Evolutionary conservation across 208 protist species (phyloP).

Genomic region (Acanthamoeba culbertsoni): DNA sequence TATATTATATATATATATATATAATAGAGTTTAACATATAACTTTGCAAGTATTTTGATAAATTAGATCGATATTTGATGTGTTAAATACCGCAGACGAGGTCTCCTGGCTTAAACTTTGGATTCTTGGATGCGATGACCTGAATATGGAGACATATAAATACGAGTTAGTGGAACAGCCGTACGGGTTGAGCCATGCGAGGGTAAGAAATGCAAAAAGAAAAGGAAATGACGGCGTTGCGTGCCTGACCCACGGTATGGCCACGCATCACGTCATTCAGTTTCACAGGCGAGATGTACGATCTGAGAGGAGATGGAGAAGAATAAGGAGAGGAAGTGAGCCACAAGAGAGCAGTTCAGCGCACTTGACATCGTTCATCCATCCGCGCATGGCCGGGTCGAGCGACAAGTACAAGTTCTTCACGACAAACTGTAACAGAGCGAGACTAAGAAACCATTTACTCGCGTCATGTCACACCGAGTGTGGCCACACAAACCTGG

Average conservation of each 20-base stretch:
- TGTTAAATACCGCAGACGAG: not conserved
- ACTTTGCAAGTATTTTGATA: not conserved
- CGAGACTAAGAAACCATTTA: too few species aligned
- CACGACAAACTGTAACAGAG: not conserved
- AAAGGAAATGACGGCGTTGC: too few species aligned
- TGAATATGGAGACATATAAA: not conserved
- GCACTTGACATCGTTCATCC: constrained; percentile 51
- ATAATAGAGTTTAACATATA: too few species aligned
- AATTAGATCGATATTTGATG: not conserved
- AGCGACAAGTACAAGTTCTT: constrained; percentile 41
- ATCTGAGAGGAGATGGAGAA: not conserved
- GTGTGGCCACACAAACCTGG: not conserved
- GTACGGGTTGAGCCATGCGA: not conserved
- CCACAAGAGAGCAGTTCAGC: not conserved
- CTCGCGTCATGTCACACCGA: too few species aligned
- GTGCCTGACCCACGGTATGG: constrained; percentile 41
- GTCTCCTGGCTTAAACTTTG: constrained; percentile 21
- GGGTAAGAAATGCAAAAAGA: not conserved
- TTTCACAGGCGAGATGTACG: constrained; percentile 55
- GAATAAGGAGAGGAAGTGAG: not conserved
- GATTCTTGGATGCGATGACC: constrained; percentile 57
- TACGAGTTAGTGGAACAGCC: not conserved
- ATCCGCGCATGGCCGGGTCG: constrained; percentile 44
- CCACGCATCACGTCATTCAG: constrained; percentile 58
- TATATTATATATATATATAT: too few species aligned